phyloP scores from a whole-genome alignment of 495 filamentous ascomycete genomes.

The Lichenothelia convexa region DNA sequence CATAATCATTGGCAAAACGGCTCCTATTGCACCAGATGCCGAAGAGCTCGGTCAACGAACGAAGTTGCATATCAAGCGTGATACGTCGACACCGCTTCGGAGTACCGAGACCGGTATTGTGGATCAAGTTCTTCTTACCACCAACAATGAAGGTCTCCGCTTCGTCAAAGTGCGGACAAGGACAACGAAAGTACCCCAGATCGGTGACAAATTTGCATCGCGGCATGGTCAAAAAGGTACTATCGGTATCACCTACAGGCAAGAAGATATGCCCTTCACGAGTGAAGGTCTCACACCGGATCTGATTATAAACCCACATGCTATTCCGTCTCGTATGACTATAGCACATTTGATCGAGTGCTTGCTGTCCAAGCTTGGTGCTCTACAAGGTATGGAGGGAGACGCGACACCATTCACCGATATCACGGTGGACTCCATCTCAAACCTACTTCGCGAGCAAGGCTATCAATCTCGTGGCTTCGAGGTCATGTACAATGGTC shows the following conservation, averaged over 20 bases:
- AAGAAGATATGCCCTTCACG: constrained; percentile 93
- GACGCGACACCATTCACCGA: constrained; percentile 95
- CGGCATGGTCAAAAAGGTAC: constrained; percentile 43
- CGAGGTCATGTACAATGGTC: constrained; percentile 85
- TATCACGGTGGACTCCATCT: constrained; percentile 79
- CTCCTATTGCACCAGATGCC: constrained; percentile 50
- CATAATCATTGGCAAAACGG: constrained; percentile 73
- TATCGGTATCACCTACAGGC: constrained; percentile 83
- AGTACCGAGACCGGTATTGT: constrained; percentile 70
- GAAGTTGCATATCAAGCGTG: constrained; percentile 2
- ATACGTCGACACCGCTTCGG: constrained; percentile 39
- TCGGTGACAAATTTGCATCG: constrained; percentile 38
- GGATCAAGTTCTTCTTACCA: constrained; percentile 82
- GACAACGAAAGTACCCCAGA: constrained; percentile 81
- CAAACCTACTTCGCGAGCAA: constrained; percentile 58
- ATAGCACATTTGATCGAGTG: constrained; percentile 97
- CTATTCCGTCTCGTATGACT: constrained; percentile 99
- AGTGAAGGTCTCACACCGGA: constrained; percentile 81
- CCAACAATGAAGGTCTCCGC: constrained; percentile 60
- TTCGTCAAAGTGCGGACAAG: constrained; percentile 83
- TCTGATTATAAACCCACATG: constrained; percentile 99
- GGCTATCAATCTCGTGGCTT: constrained; percentile 95
- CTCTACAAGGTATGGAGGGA: constrained; percentile 60
- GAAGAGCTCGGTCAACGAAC: constrained; percentile 33
- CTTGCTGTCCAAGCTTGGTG: constrained; percentile 81